phyloP scores from a whole-genome alignment of 345 rosid genomes.

The Camelina hispida region DNA sequence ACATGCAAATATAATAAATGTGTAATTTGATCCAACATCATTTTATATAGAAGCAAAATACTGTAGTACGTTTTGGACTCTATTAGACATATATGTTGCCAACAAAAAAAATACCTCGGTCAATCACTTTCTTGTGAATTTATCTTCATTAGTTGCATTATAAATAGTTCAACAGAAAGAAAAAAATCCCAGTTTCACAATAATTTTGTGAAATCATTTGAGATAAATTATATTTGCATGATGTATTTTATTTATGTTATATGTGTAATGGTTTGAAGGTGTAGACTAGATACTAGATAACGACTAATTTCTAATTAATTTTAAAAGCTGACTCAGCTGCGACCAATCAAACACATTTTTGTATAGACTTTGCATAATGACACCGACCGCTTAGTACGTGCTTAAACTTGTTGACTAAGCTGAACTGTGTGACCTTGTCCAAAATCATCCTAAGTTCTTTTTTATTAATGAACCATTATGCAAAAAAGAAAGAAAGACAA shows the following conservation, averaged over 20 bases:
- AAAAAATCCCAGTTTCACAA: background rate
- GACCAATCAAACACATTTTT: slow-evolving; percentile 23
- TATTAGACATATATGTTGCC: background rate
- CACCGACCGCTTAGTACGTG: slow-evolving; percentile 17
- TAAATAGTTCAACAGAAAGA: background rate
- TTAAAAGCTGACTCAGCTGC: slow-evolving; percentile 10
- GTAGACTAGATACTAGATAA: slow-evolving; percentile 10
- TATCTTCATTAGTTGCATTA: background rate
- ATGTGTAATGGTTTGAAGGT: background rate
- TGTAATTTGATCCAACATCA: background rate
- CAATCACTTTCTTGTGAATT: background rate
- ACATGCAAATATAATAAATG: background rate
- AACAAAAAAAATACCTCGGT: background rate
- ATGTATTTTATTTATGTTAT: background rate
- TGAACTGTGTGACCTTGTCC: slow-evolving; percentile 7
- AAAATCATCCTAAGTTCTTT: background rate
- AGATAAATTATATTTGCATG: too few relatives aligned
- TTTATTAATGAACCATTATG: slow-evolving; percentile 10
- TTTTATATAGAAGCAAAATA: background rate
- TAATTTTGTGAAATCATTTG: too few relatives aligned
- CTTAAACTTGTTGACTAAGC: slow-evolving; percentile 39
- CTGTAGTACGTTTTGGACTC: background rate
- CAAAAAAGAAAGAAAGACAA: background rate
- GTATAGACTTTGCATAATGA: slow-evolving; percentile 22
- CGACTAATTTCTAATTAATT: background rate